Conservation (phyloP, 2,329 filamentous ascomycete genomes). For the Colletotrichum abscissum region DNA sequence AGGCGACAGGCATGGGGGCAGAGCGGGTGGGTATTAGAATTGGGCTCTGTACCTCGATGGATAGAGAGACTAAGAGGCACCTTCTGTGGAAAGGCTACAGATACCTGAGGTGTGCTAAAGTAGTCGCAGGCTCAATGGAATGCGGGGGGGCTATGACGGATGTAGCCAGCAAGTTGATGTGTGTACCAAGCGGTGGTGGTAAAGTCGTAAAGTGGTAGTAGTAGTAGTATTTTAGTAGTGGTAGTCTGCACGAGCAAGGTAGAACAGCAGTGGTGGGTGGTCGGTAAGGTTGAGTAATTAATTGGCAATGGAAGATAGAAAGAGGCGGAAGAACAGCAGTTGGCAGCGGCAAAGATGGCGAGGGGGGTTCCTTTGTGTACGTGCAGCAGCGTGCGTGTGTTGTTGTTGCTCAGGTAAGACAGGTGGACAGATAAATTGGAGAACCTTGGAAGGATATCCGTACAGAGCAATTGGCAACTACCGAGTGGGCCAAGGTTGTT, state of each 20-base stretch:
- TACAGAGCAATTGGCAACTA: neutral
- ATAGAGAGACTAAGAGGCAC: neutral
- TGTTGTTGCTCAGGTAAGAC: conserved; percentile 8
- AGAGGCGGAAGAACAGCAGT: conserved; percentile 12
- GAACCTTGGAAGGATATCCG: neutral
- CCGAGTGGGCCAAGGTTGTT: neutral
- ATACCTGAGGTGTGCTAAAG: neutral
- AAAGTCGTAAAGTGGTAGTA: no score
- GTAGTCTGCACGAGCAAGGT: neutral
- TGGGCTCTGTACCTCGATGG: conserved; percentile 27
- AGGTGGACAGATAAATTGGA: neutral
- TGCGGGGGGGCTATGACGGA: conserved; percentile 10
- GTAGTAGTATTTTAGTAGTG: no score
- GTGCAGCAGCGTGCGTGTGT: neutral
- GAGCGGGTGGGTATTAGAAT: conserved; percentile 19
- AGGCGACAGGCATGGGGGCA: conserved; percentile 28
- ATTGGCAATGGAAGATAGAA: neutral
- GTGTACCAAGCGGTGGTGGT: neutral
- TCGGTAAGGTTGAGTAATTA: neutral
- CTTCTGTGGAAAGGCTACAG: neutral
- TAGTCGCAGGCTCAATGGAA: conserved; percentile 13
- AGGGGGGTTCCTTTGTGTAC: conserved; percentile 1
- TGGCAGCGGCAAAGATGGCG: conserved; percentile 1
- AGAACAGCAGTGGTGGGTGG: neutral
- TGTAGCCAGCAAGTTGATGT: conserved; percentile 5